A percentile compares a stretch with the other conserved stretches of the same genome.
Conservation (phyloP, 2,329 filamentous ascomycete species). For the Colletotrichum agaves region DNA sequence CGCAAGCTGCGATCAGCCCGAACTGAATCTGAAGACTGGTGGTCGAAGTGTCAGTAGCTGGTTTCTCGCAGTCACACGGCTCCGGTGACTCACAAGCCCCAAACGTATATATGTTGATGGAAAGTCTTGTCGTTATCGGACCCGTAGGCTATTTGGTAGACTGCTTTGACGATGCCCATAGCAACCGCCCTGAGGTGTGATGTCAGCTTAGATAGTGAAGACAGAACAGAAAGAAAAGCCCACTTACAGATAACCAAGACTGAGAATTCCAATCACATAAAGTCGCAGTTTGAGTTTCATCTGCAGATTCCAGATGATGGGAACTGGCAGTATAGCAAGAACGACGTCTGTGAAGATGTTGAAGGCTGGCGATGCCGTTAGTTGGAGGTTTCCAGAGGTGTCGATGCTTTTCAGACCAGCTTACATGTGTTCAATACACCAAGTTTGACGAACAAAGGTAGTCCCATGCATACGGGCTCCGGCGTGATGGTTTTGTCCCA, state of each 20-base stretch:
- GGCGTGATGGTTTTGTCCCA: conserved; percentile 37
- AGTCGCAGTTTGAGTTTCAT: conserved; percentile 49
- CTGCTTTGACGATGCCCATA: conserved; percentile 52
- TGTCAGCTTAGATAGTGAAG: neutral
- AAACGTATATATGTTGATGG: conserved; percentile 44
- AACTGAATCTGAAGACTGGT: conserved; percentile 54
- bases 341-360: conserved; percentile 55
- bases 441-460: conserved; percentile 44
- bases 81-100: conserved; percentile 46
- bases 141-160: conserved; percentile 48
- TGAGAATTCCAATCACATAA: conserved; percentile 54
- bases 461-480: conserved; percentile 31
- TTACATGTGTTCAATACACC: conserved; percentile 51
- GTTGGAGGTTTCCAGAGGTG: neutral
- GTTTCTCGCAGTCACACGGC: no score
- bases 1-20: conserved; percentile 52
- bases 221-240: rapidly evolving
- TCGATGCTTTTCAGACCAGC: neutral
- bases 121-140: conserved; percentile 47
- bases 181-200: conserved; percentile 47
- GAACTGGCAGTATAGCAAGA: conserved; percentile 53
- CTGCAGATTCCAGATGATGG: conserved; percentile 53
- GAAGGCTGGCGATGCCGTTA: conserved; percentile 41
- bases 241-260: conserved; percentile 54
- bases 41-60: conserved; percentile 32